Evolutionary conservation across 2,329 filamentous ascomycete species (phyloP), one percentile per base, ranked within the genome.

Genomic region (Magnaporthales sp.): DNA sequence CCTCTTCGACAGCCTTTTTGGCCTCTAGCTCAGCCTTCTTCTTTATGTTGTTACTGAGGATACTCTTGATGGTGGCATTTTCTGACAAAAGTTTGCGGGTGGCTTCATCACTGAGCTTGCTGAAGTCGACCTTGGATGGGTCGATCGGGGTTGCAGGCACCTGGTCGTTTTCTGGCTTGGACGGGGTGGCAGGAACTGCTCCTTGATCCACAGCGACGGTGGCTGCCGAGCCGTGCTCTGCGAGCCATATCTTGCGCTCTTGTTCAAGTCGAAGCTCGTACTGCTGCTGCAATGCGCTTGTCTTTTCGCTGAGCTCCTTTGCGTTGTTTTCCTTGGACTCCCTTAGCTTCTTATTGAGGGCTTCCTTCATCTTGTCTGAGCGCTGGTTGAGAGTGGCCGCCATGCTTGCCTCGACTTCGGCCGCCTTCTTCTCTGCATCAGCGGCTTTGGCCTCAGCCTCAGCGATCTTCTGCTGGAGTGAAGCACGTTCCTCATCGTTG

Each of bases 1-100:
- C 75, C 70, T 87, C 86, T 1, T 83, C 79, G 70, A 83, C 84
- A 31, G 86, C 75, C 73, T 84, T 89, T 67, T 85, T 82, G n/a
- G 84, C 83, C 73, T 93, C 84, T 1, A 81, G 78, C 13, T 89
- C 86, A 29, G 91, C 84, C 76, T 91, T 89, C 73, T 89, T 89
- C 73, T 86, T 91, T 66, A 92, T 85, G 24, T 89, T 89, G 51
- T 78, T 80, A 11, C 81, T 78, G 67, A 89, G 79, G 67, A 89
- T 87, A 69, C 78, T 81, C 74, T 86, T 86, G 38, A 86, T 78
- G 0, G 84, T 87, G 1, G 80, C 70, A 70, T 89, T 88, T 13
- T 78, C 85, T 3, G 81, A 76, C 60, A 89, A 75, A 67, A 89
- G 78, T 51, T 85, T 83, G 4, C 86, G 81, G 22, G 86, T 82